Evolutionary conservation across 805 yeast species (phyloP).

Genomic region (Barnettozyma botsteinii): DNA sequence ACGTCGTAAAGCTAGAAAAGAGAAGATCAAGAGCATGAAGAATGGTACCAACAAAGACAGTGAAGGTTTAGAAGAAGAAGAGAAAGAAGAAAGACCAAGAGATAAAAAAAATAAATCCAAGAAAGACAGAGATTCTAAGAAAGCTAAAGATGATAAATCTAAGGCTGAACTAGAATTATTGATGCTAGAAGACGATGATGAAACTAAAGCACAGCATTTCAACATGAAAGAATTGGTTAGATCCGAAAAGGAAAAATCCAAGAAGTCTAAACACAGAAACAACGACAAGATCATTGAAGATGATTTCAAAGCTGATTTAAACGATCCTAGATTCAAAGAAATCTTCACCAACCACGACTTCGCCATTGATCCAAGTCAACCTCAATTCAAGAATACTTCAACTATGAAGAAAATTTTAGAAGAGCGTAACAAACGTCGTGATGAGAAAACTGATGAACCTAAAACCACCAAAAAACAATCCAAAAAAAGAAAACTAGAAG

Average conservation of each 20-base stretch:
- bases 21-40: slow-evolving; percentile 52
- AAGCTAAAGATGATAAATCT: slow-evolving; percentile 33
- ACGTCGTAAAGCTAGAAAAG: slow-evolving; percentile 80
- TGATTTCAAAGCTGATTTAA: slow-evolving; percentile 60
- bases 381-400: slow-evolving; percentile 83
- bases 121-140: slow-evolving; percentile 3
- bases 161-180: slow-evolving; percentile 70
- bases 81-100: slow-evolving; percentile 6
- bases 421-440: slow-evolving; percentile 59
- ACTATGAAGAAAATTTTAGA: slow-evolving; percentile 80
- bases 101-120: background rate
- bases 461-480: slow-evolving; percentile 11
- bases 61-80: slow-evolving; percentile 24
- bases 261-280: slow-evolving; percentile 40
- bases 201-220: slow-evolving; percentile 53
- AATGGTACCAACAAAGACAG: slow-evolving; percentile 40
- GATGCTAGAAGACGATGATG: slow-evolving; percentile 40
- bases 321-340: slow-evolving; percentile 81
- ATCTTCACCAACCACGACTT: slow-evolving; percentile 80
- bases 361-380: slow-evolving; percentile 89
- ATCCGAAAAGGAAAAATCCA: slow-evolving; percentile 60
- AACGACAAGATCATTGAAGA: slow-evolving; percentile 48
- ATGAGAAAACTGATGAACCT: slow-evolving; percentile 6
- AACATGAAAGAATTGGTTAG: slow-evolving; percentile 71
- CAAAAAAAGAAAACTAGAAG: slow-evolving; percentile 12